Base-by-base conservation (phyloP, 176 grass and related monocot genomes). In the Coix lacrymajobi region DNA sequence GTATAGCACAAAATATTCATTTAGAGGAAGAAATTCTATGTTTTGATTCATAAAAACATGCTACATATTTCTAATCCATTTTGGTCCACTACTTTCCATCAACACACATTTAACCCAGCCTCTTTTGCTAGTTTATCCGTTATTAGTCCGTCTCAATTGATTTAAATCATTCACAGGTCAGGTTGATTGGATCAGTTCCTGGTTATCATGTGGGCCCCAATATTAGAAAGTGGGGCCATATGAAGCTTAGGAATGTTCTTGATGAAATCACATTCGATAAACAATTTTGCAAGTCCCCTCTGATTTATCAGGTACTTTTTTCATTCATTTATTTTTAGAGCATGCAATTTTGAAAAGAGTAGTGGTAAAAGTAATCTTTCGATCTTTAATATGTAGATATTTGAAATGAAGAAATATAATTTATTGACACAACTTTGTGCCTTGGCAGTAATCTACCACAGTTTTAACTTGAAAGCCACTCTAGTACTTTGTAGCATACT, bases 151-250 rank as follows among this genome's bases (percentile, higher is more conserved):
- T 43, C 49, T 85, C 26, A 25, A 32, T 43, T 69, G 9, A 75
- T 78, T 83, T 79, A 38, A 54, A 30, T 69, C 8, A 5, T 82
- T 70, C 54, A 44, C 76, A 98, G 96, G 96, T 98, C 69, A 93
- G 92, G 82, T 84, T 98, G 79, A 91, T 98, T 34, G 92, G 86
- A 62, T 98, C 96, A 31, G 90, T 95, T 86, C 96, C 96, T 65
- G 92, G 92, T 81, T 98, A 98, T 86, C 96, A 98, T 69, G 87
- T 54, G 51, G 96, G 92, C 8, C 38, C 88, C 22, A 95, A 78
- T 91, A 79, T 95, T 19, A 98, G 81, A 67, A 95, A 83, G 56
- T 98, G 96, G 96, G 96, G 96, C 15, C 96, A 98, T 89, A 91
- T 95, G 89, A 98, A 98, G 75, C 58, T 98, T 78, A 87, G 90